These are phyloP conservation scores for Blastocystis sp. DNA, from an alignment of 352 stramenopile genomes.

Conservation along the genomic window DNA sequence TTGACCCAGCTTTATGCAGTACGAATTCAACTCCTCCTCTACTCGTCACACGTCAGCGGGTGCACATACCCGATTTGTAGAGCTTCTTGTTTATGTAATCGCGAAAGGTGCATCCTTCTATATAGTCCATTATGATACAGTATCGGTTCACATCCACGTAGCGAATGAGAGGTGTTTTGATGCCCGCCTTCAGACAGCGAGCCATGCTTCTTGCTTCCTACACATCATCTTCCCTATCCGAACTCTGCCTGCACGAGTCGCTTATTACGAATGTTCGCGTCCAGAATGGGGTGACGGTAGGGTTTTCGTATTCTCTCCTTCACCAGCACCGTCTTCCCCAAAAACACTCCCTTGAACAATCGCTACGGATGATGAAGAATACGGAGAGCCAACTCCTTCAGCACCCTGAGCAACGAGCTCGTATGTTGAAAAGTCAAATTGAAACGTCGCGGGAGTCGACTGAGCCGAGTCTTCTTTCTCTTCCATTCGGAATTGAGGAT, in stretches of 20 bases:
- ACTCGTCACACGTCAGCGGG: neutral
- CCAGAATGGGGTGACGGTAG: conserved; percentile 78
- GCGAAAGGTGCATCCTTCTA: conserved; percentile 76
- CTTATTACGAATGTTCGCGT: conserved; percentile 77
- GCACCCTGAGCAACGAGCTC: conserved; percentile 71
- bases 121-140: conserved; percentile 78
- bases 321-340: conserved; percentile 76
- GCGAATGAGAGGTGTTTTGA: conserved; percentile 77
- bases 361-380: neutral
- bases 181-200: conserved; percentile 75
- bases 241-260: conserved; percentile 73
- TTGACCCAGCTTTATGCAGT: conserved; percentile 75
- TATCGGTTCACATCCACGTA: conserved; percentile 77
- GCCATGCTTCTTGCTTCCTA: conserved; percentile 77
- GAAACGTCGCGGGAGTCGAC: neutral
- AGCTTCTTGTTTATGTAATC: conserved; percentile 73
- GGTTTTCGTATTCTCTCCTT: conserved; percentile 79
- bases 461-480: neutral
- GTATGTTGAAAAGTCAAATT: conserved; percentile 26
- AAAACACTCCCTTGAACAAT: conserved; percentile 74
- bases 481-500: neutral
- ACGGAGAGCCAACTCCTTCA: conserved; percentile 21
- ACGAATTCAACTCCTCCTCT: conserved; percentile 68
- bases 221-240: neutral
- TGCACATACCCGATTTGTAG: conserved; percentile 43